A percentile compares a stretch with the other conserved stretches of the same genome.
phyloP scores from a whole-genome alignment of 371 early-diverging fungal genomes.

The Rhizopus sp. region DNA sequence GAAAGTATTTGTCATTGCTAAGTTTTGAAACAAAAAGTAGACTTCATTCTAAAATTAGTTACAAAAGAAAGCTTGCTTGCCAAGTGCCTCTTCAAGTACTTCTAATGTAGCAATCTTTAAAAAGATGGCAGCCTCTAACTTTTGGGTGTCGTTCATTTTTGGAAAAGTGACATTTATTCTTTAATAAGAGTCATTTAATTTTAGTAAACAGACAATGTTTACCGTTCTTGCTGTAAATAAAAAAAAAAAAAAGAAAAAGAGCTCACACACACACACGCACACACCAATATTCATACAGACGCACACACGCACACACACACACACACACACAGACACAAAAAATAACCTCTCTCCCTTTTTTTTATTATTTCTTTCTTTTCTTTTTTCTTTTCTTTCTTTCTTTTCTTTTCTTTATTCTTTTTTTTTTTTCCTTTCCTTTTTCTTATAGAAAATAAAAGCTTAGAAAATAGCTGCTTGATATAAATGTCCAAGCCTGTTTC shows the following conservation, averaged over 20 bases:
- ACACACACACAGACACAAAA: background rate
- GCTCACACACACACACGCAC: background rate
- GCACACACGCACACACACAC: background rate
- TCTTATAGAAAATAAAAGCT: background rate
- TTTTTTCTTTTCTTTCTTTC: constrained; percentile 5
- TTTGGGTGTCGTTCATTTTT: too few species aligned
- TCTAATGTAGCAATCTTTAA: too few species aligned
- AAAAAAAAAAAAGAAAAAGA: constrained; percentile 6
- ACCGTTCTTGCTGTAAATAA: too few species aligned
- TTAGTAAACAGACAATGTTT: too few species aligned
- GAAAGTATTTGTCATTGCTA: constrained; percentile 6
- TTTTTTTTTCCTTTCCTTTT: constrained; percentile 9
- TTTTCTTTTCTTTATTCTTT: background rate
- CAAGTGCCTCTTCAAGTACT: too few species aligned
- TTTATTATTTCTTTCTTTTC: constrained; percentile 10
- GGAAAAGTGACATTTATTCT: too few species aligned
- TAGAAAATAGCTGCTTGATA: too few species aligned
- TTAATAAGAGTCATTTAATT: too few species aligned
- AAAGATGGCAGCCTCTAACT: too few species aligned
- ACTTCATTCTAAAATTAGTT: too few species aligned
- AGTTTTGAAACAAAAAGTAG: constrained; percentile 2
- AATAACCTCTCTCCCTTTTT: constrained; percentile 3
- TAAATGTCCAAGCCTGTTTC: background rate
- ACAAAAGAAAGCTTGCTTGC: too few species aligned
- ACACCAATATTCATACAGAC: background rate